A percentile compares a stretch with the other conserved stretches of the same genome.
Conservation (phyloP, 129 eudicot genomes). For the Flaveria sonorensis region DNA sequence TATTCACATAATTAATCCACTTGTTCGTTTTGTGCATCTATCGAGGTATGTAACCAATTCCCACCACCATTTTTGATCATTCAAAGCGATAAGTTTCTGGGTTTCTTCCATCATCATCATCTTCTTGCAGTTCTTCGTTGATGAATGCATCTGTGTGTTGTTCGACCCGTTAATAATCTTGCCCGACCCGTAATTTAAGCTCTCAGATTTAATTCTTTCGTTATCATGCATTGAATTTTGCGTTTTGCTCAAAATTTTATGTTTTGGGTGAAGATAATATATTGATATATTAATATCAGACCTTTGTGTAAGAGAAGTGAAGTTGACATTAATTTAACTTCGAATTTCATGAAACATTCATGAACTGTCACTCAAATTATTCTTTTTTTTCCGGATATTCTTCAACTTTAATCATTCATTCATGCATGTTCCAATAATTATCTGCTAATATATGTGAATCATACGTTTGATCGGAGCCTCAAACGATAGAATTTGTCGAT, state of each 20-base stretch:
- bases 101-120: neutral
- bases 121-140: neutral
- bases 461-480: constrained; percentile 12
- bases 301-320: constrained; percentile 36
- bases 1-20: neutral
- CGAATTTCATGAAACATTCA: constrained; percentile 31
- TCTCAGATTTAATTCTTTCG: neutral
- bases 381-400: constrained; percentile 20
- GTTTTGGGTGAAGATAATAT: constrained; percentile 29
- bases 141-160: neutral
- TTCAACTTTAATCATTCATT: constrained; percentile 6
- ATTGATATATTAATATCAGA: neutral
- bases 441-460: constrained; percentile 15
- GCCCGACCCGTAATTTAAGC: neutral
- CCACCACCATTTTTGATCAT: neutral
- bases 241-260: constrained; percentile 23
- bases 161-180: too few relatives aligned
- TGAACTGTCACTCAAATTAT: constrained; percentile 28
- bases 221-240: constrained; percentile 25
- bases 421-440: constrained; percentile 27
- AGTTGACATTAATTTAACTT: constrained; percentile 34
- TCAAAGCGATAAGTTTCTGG: neutral
- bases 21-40: neutral
- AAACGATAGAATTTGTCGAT: neutral
- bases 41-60: constrained; percentile 21